Evolutionary conservation across 139 green algal genomes (phyloP).

Genomic region (Volvox africanus): DNA sequence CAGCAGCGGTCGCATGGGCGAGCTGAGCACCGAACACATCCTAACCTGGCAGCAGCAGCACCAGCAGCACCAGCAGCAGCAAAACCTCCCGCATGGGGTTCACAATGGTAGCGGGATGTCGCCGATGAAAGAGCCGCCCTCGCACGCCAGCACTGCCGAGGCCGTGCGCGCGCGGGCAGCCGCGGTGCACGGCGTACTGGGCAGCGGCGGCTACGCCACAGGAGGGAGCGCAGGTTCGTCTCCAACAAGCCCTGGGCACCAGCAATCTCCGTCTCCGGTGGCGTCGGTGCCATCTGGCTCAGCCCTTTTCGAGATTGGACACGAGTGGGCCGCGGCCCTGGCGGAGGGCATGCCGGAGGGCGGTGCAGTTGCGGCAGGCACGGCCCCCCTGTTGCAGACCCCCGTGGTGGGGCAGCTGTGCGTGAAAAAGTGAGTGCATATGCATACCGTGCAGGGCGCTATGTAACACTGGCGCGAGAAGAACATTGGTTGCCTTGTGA

Average conservation of each 20-base stretch:
- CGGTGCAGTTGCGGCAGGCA: neutral
- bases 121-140: neutral
- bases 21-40: neutral
- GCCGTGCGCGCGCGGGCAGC: neutral
- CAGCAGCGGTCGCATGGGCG: neutral
- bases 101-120: no score
- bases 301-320: neutral
- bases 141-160: constrained; percentile 1
- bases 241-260: neutral
- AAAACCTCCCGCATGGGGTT: neutral
- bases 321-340: constrained; percentile 29
- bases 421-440: constrained; percentile 60
- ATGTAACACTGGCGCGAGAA: no score
- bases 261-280: neutral
- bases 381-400: constrained; percentile 57
- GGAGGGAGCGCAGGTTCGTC: no score
- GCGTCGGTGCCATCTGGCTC: neutral
- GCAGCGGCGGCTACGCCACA: neutral
- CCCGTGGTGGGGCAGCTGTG: constrained; percentile 70
- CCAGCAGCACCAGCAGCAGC: constrained; percentile 11
- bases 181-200: neutral
- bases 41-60: neutral
- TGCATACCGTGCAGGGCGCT: no score
- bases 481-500: no score
- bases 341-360: constrained; percentile 21